Base-by-base conservation (phyloP, 805 yeast genomes). In the Metschnikowia kunwiensis region DNA sequence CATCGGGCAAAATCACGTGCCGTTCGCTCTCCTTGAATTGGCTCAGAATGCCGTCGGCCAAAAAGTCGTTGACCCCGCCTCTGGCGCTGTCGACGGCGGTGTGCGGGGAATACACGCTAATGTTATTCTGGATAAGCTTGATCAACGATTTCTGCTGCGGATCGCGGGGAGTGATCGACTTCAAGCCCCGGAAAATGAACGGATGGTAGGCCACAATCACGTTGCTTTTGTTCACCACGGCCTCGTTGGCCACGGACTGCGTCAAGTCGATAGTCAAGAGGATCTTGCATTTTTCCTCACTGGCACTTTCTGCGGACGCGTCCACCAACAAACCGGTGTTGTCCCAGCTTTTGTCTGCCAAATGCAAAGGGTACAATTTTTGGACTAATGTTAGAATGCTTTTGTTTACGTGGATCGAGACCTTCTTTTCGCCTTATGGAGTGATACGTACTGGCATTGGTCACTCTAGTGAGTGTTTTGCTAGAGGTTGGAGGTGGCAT, bases 21-120 rank as follows among this genome's bases (percentile, higher is more conserved):
- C 57, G 47, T 15, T 42, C 46, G 30, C 17, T 30, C 26, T 48
- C 58, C 54, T 36, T 38, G 42, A 75, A 40, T 1, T 53, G 51
- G 6, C 46, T 36, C 6, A 58, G 53, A 5, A 82, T 60, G 2
- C 86, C 85, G 24, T 75, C 77, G 1, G 77, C 83, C 27, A 93
- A 68, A 83, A 95, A 93, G 57, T 88, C 97, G 49, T 93, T 93
- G 44, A 93, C 96, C 15, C 98, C 98, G n/a, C 82, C 84, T 9
- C 61, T 60, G 7, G 93, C 93, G 16, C 97, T 91, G 61, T 93
- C 98, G 3, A 93, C 84, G 0, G 97, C 88, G 1, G 98, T 91
- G 55, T 93, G 99, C 17, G 99, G 98, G 37, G 82, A 82, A 58
- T 93, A 93, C 1, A 93, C 98, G 32, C 88, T 77, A 38, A 93